These are phyloP conservation scores for Linanthus parryae DNA, from an alignment of 148 eudicot genomes.

Conservation along the genomic window DNA sequence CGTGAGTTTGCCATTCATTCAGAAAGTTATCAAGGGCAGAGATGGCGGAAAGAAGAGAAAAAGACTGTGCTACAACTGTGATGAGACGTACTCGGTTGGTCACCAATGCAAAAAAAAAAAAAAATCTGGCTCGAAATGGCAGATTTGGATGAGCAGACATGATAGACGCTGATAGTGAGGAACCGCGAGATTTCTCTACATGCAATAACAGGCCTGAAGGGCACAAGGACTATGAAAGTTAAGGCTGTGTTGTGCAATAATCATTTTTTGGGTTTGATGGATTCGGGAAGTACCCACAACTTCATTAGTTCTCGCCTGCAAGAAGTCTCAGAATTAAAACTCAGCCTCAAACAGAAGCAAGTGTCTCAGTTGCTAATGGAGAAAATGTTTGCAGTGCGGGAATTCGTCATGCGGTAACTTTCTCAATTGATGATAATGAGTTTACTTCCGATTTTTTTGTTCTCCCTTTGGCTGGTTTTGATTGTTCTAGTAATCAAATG, in stretches of 20 bases:
- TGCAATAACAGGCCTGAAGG: neutral
- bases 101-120: neutral
- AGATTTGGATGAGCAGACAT: neutral
- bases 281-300: neutral
- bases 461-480: neutral
- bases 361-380: neutral
- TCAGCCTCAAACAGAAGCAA: neutral
- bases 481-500: neutral
- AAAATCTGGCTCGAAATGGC: neutral
- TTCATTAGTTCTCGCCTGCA: neutral
- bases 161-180: neutral
- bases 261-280: neutral
- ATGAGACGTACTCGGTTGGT: neutral
- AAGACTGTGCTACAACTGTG: neutral
- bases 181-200: neutral
- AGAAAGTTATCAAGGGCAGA: neutral
- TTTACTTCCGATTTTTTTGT: neutral
- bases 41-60: neutral
- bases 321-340: neutral
- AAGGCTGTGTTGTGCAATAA: neutral
- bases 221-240: neutral
- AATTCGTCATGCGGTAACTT: neutral
- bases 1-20: neutral
- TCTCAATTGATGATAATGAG: neutral
- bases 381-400: neutral